Evolutionary conservation across 768 basidiomycete genomes (phyloP).

Genomic region (Mrakia frigida): DNA sequence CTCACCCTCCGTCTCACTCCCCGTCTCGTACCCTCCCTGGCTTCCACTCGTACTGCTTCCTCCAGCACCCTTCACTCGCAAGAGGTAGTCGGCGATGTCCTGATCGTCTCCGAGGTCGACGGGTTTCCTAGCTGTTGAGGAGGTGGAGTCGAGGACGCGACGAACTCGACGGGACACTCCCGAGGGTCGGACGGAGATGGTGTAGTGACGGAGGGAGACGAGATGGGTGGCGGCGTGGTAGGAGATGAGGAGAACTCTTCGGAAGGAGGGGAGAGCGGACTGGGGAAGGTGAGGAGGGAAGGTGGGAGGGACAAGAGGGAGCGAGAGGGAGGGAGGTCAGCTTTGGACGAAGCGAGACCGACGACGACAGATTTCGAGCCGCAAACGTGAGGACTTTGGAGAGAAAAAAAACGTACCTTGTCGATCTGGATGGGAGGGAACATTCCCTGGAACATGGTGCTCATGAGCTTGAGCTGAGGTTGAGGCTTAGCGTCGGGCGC

Average conservation of each 20-base stretch:
- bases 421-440: slow-evolving; percentile 77
- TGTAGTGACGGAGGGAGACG: slow-evolving; percentile 86
- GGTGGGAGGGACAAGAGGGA: not conserved
- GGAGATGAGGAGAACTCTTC: slow-evolving; percentile 85
- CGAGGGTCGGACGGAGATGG: slow-evolving; percentile 90
- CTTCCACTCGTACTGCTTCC: slow-evolving; percentile 50
- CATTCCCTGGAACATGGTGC: slow-evolving; percentile 92
- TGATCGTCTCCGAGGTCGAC: slow-evolving; percentile 82
- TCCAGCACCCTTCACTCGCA: slow-evolving; percentile 56
- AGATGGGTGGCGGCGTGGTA: slow-evolving; percentile 82
- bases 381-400: too few species aligned
- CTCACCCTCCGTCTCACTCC: slow-evolving; percentile 64
- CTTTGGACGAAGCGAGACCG: not conserved
- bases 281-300: slow-evolving; percentile 53
- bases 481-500: slow-evolving; percentile 54
- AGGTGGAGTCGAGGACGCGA: slow-evolving; percentile 65
- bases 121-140: slow-evolving; percentile 39
- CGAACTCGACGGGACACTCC: slow-evolving; percentile 89
- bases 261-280: slow-evolving; percentile 59
- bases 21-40: slow-evolving; percentile 60
- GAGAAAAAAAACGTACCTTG: slow-evolving; percentile 42
- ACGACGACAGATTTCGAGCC: too few species aligned
- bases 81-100: slow-evolving; percentile 91
- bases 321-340: not conserved
- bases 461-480: slow-evolving; percentile 81